Base-by-base conservation (phyloP, 192 early-diverging fungal genomes). In the Coemansia sp. region DNA sequence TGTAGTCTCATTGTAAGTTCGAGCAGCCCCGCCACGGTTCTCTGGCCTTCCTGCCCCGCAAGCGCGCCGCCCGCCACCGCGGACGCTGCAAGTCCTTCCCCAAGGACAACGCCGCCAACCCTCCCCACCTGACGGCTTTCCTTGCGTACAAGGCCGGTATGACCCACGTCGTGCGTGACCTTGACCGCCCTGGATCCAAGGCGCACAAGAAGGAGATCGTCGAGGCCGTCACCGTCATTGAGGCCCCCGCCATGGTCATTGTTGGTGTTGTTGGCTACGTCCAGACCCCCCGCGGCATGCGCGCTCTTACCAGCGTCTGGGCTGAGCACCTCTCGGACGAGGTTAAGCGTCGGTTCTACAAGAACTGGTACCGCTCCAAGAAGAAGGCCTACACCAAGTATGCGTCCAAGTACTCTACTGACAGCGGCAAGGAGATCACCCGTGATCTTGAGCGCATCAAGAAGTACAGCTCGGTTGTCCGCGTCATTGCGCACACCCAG, bases 301-400 rank as follows among this genome's bases (percentile, higher is more conserved):
- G 98, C 72, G 91, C 95, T 48, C 88, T 99, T 74, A 96, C 98
- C 87, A 98, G 95, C 85, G 95, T 99, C 84, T 99, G 98, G 98
- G 96, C 98, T 58, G 94, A 99, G 88, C 96, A 99, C 85, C 87
- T 99, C 57, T 90, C 89, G 66, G 96, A 99, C 72, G 98, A 98
- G 84, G 84, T 98, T 66, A 95, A 92, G 89, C 94, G 98, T 79
- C 92, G 98, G 85, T 98, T 99, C 94, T 99, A 99, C 94, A 96
- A 98, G 92, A 99, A 97, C 94, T 99, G 95, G 95, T 99, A 99
- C 92, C 89, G 92, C 82, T 96, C 95, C 80, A 99, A 99, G 94
- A 97, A 97, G 87, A 99, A 99, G 94, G 98, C 96, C 37, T 99
- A 95, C 90, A 99, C 96, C 89, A 96, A 96, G 89, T 98, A 98